These are phyloP conservation scores for Tilletia caries DNA, from an alignment of 1,284 basidiomycete genomes.

Conservation along the genomic window DNA sequence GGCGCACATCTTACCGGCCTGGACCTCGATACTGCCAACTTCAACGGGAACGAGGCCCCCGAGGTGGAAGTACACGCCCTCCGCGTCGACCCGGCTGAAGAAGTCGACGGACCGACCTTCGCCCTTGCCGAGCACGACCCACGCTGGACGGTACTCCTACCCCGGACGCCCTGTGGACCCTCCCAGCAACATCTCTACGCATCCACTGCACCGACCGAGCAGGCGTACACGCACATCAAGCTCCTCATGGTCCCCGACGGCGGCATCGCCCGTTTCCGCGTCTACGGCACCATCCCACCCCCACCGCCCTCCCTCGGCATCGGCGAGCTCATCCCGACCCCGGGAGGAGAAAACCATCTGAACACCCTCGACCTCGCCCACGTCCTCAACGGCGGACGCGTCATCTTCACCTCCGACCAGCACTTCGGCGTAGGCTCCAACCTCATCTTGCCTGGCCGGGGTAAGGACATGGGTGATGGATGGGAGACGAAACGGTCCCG, in stretches of 20 bases:
- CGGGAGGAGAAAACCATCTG: constrained; percentile 30
- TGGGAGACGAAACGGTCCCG: constrained; percentile 96
- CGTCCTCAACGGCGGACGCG: constrained; percentile 81
- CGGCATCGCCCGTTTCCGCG: constrained; percentile 61
- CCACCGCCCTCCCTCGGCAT: constrained; percentile 52
- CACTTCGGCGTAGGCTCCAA: constrained; percentile 92
- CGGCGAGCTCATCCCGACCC: constrained; percentile 33
- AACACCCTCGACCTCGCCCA: constrained; percentile 77
- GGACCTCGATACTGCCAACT: constrained; percentile 93
- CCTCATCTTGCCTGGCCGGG: constrained; percentile 83
- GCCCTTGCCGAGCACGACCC: constrained; percentile 26
- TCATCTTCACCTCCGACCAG: constrained; percentile 73
- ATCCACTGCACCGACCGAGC: constrained; percentile 57
- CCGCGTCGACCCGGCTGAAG: constrained; percentile 23
- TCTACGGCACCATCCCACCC: constrained; percentile 45
- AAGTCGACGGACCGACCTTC: constrained; percentile 26
- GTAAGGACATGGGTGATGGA: constrained; percentile 89
- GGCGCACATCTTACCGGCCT: constrained; percentile 73
- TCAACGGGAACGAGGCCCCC: constrained; percentile 81
- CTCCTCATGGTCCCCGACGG: constrained; percentile 96
- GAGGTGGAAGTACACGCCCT: constrained; percentile 39
- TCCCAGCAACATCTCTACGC: constrained; percentile 80
- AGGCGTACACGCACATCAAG: constrained; percentile 73
- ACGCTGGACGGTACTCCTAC: constrained; percentile 40
- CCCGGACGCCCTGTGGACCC: constrained; percentile 61